Conservation (phyloP, 768 basidiomycete genomes). For the Kwoniella shandongensis region DNA sequence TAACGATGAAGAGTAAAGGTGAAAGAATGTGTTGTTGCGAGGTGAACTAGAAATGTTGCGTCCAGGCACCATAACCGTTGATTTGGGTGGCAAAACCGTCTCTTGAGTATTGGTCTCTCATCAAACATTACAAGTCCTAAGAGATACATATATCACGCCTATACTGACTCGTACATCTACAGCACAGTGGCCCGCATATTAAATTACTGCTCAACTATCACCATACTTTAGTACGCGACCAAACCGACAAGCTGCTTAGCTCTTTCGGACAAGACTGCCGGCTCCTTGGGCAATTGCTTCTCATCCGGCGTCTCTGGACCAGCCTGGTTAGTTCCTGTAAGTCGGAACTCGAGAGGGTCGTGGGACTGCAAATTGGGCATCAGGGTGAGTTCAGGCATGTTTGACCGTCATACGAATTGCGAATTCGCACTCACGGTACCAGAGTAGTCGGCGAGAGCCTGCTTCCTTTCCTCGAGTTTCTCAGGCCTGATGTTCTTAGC, state of each 20-base stretch:
- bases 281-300: constrained; percentile 13
- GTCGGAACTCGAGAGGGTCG: constrained; percentile 38
- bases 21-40: too few relatives aligned
- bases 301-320: constrained; percentile 25
- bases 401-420: too few relatives aligned
- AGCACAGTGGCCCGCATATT: too few relatives aligned
- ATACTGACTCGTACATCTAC: too few relatives aligned
- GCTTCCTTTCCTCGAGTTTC: constrained; percentile 25
- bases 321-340: constrained; percentile 21
- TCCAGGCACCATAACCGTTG: too few relatives aligned
- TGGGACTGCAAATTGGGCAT: constrained; percentile 29
- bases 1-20: not conserved
- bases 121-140: too few relatives aligned
- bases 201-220: too few relatives aligned
- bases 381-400: not conserved
- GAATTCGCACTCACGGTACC: constrained; percentile 37
- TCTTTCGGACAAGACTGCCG: constrained; percentile 21
- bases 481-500: constrained; percentile 35
- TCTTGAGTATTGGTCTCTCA: too few relatives aligned
- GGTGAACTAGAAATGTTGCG: too few relatives aligned
- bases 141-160: too few relatives aligned
- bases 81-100: too few relatives aligned
- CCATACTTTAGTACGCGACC: constrained; percentile 15
- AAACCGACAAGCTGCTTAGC: constrained; percentile 26
- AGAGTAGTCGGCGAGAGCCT: constrained; percentile 27